A percentile compares a stretch with the other conserved stretches of the same genome.
These are phyloP conservation scores for Penicillium hordei DNA, from an alignment of 2,329 filamentous ascomycete species.

Conservation along the genomic window DNA sequence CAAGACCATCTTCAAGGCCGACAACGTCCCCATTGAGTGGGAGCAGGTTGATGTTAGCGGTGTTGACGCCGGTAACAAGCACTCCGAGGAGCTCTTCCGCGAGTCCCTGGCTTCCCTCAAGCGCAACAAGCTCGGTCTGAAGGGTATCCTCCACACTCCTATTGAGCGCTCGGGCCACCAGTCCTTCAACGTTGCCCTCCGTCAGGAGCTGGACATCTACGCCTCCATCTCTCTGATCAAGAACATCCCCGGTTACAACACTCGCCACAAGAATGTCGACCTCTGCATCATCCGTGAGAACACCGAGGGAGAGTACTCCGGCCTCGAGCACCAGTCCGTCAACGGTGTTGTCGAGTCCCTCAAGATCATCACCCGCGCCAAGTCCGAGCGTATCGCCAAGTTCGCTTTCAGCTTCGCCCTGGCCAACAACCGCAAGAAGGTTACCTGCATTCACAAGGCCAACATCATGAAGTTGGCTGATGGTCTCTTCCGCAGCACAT, in stretches of 20 bases:
- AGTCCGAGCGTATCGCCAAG: constrained; percentile 98
- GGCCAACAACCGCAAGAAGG: constrained; percentile 98
- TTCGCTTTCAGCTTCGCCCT: constrained; percentile 98
- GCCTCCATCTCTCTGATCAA: constrained; percentile 97
- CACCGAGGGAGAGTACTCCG: constrained; percentile 99
- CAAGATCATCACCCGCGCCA: constrained; percentile 99
- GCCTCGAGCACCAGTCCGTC: constrained; percentile 97
- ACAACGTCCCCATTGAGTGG: constrained; percentile 98
- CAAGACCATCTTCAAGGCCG: constrained; percentile 99
- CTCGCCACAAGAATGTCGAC: constrained; percentile 94
- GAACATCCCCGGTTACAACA: constrained; percentile 98
- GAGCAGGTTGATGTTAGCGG: constrained; percentile 96
- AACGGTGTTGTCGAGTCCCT: constrained; percentile 95
- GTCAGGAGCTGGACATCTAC: constrained; percentile 99
- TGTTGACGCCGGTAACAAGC: constrained; percentile 78
- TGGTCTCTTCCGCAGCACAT: constrained; percentile 96
- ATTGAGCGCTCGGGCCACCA: constrained; percentile 96
- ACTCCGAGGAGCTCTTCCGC: constrained; percentile 91
- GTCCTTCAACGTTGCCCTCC: constrained; percentile 98
- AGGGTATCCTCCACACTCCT: constrained; percentile 97
- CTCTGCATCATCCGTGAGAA: constrained; percentile 99
- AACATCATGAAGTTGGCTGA: constrained; percentile 99
- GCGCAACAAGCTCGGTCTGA: constrained; percentile 98
- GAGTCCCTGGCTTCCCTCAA: constrained; percentile 93
- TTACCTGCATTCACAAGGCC: constrained; percentile 99